Percentiles rank a stretch among this genome's conserved stretches.
phyloP scores from a whole-genome alignment of 2,329 filamentous ascomycete species.

The Apiospora saccharicola region DNA sequence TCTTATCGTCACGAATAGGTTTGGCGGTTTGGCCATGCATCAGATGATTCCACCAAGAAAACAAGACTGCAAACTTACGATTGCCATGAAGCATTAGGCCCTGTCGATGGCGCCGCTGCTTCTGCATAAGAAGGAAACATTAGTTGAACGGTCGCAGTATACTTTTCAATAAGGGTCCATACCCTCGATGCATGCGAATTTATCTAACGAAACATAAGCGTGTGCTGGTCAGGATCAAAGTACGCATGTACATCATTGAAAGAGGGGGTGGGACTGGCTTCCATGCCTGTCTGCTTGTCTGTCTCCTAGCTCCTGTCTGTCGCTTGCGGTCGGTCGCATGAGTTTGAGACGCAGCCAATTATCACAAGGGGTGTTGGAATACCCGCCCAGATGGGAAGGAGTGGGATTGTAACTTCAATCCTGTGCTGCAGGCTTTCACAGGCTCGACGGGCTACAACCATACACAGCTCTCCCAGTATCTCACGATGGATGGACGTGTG shows the following conservation, averaged over 20 bases:
- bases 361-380: background rate
- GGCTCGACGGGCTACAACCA: background rate
- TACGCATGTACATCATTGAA: background rate
- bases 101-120: background rate
- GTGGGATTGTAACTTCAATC: background rate
- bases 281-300: too few species aligned
- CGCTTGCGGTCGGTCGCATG: conserved; percentile 5
- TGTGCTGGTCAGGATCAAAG: background rate
- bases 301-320: background rate
- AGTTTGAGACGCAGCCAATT: conserved; percentile 16
- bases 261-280: background rate
- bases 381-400: conserved; percentile 12
- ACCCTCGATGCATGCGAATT: background rate
- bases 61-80: background rate
- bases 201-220: background rate
- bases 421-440: background rate
- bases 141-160: background rate
- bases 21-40: background rate
- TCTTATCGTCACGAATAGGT: background rate
- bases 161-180: conserved; percentile 15
- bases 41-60: background rate
- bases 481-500: background rate
- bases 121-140: background rate
- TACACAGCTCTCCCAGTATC: background rate
- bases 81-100: background rate